These are phyloP conservation scores for Corymbia maculata DNA, from an alignment of 345 rosid species.

Conservation along the genomic window DNA sequence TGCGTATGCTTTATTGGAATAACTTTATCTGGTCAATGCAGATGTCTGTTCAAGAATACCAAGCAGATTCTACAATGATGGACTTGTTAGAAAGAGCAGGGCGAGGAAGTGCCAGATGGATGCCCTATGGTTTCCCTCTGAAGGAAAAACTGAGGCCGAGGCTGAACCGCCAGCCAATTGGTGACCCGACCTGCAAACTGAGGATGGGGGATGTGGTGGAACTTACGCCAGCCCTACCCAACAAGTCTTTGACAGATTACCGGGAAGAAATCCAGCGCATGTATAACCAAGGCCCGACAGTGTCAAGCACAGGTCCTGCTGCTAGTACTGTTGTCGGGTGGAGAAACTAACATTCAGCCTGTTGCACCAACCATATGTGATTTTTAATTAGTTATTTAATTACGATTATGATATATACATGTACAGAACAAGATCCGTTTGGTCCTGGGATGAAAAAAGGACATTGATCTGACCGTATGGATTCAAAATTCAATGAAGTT, in stretches of 20 bases:
- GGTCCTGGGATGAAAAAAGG: not conserved
- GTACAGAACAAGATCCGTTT: not conserved
- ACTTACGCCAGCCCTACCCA: conserved; percentile 72
- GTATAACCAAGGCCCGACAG: conserved; percentile 53
- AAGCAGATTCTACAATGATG: conserved; percentile 56
- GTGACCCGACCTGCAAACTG: conserved; percentile 54
- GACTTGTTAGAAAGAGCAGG: conserved; percentile 67
- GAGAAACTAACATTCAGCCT: not conserved
- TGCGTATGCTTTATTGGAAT: not conserved
- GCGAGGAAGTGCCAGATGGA: conserved; percentile 59
- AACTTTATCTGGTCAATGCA: conserved; percentile 15
- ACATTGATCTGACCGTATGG: not conserved
- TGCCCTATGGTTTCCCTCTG: conserved; percentile 51
- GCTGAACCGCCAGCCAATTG: conserved; percentile 56
- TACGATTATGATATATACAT: not conserved
- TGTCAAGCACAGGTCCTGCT: not conserved
- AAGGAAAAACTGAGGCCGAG: conserved; percentile 88
- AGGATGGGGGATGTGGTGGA: conserved; percentile 98
- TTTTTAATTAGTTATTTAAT: not conserved
- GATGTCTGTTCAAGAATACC: conserved; percentile 95
- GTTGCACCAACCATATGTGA: not conserved
- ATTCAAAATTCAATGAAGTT: not conserved
- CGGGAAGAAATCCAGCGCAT: conserved; percentile 92
- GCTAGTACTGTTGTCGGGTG: not conserved
- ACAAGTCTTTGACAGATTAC: conserved; percentile 74